Evolutionary conservation across 352 stramenopile genomes (phyloP).

Genomic region (Pythium sp.): DNA sequence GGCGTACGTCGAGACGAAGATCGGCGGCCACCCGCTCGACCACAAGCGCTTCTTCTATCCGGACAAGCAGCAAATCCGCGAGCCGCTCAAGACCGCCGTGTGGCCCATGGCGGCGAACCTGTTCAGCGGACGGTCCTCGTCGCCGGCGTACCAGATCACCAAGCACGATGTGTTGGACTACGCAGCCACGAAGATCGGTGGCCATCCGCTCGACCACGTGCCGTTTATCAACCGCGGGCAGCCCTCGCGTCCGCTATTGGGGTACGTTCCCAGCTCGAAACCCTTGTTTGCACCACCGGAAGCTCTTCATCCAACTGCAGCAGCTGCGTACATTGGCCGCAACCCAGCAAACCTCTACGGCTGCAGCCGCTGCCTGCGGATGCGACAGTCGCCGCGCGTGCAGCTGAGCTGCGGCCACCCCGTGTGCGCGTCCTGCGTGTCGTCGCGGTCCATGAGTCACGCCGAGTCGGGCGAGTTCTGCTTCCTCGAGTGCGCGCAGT

Average conservation of each 20-base stretch:
- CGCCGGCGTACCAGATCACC: conserved; percentile 32
- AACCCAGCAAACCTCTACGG: conserved; percentile 44
- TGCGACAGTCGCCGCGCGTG: conserved; percentile 53
- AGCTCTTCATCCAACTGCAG: background rate
- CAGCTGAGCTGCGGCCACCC: conserved; percentile 67
- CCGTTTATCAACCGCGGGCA: conserved; percentile 57
- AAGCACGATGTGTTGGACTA: conserved; percentile 49
- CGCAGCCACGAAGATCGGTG: conserved; percentile 69
- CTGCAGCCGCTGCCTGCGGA: conserved; percentile 50
- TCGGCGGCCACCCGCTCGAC: conserved; percentile 72
- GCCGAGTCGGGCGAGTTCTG: conserved; percentile 39
- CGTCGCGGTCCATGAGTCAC: conserved; percentile 41
- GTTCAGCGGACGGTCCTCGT: conserved; percentile 25
- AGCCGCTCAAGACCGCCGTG: conserved; percentile 32
- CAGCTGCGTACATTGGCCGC: conserved; percentile 10
- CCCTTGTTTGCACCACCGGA: background rate
- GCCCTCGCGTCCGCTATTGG: conserved; percentile 58
- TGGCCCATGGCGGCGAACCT: conserved; percentile 18
- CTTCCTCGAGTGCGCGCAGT: conserved; percentile 54
- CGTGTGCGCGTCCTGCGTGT: conserved; percentile 55
- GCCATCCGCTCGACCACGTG: conserved; percentile 74
- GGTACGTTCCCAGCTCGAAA: conserved; percentile 25
- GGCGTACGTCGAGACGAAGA: conserved; percentile 68
- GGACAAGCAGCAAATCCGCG: conserved; percentile 21
- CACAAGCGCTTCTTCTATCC: conserved; percentile 26